Percentiles rank a stretch among this genome's conserved stretches.
Conservation (phyloP, 495 filamentous ascomycete species). For the Alectoria sarmentosa region DNA sequence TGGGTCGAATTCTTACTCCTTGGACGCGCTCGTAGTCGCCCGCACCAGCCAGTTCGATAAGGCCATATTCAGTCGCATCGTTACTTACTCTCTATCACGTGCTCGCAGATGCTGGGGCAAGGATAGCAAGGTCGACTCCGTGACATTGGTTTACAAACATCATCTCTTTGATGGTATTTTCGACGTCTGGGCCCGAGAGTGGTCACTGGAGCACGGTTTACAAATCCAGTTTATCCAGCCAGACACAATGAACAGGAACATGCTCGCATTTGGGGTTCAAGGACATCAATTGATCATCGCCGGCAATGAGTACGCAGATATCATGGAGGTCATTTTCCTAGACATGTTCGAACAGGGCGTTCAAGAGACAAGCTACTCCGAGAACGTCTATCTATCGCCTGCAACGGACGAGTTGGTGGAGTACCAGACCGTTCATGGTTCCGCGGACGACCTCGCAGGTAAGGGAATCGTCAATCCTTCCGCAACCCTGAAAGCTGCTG, state of each 20-base stretch:
- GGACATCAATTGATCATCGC: conserved; percentile 9
- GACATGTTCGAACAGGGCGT: conserved; percentile 10
- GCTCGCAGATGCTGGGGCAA: conserved; percentile 7
- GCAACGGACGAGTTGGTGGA: conserved; percentile 5
- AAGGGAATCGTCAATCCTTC: conserved; percentile 10
- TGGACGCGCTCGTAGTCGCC: not conserved
- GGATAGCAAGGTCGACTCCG: not conserved
- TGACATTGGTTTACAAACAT: conserved; percentile 14
- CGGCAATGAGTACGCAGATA: conserved; percentile 17
- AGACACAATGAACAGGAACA: conserved; percentile 15
- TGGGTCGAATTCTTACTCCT: not conserved
- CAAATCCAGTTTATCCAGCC: conserved; percentile 1
- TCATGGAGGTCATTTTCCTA: conserved; percentile 10
- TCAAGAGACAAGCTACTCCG: conserved; percentile 11
- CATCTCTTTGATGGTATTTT: conserved; percentile 13
- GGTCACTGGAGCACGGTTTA: not conserved
- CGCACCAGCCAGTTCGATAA: not conserved
- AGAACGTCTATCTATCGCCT: conserved; percentile 10
- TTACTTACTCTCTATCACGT: conserved; percentile 6
- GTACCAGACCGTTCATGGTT: conserved; percentile 14
- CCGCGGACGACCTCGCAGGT: conserved; percentile 10
- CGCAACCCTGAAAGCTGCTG: conserved; percentile 11
- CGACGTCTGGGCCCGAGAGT: conserved; percentile 9
- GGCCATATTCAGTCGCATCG: conserved; percentile 4
- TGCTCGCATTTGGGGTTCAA: not conserved